Conservation (phyloP, 176 grass and related monocot species). For the Dendrocalamus sinicus region DNA sequence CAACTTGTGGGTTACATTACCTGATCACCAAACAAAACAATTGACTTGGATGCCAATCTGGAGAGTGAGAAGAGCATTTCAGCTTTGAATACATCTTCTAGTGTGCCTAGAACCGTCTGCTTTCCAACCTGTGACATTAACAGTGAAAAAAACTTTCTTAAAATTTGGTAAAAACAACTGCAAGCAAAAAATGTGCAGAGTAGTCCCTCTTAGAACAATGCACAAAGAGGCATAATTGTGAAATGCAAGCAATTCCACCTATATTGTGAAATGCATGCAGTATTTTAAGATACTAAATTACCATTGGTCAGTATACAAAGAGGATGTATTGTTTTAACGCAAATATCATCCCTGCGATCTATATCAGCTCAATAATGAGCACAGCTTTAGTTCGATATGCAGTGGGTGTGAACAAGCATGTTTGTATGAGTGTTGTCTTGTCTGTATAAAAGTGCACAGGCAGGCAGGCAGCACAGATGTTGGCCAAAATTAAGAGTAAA, state of each 20-base stretch:
- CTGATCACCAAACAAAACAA: constrained; percentile 63
- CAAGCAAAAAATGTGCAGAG: constrained; percentile 27
- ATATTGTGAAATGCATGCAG: neutral
- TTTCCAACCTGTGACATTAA: constrained; percentile 66
- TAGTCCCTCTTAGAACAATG: neutral
- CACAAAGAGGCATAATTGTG: neutral
- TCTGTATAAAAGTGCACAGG: neutral
- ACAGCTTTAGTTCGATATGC: constrained; percentile 10
- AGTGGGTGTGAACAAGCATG: neutral
- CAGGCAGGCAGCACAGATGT: neutral
- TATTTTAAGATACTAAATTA: neutral
- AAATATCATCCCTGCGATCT: constrained; percentile 8
- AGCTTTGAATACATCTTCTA: constrained; percentile 69
- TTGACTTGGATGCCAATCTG: constrained; percentile 68
- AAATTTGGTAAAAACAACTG: neutral
- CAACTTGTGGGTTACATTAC: constrained; percentile 31
- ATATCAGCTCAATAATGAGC: neutral
- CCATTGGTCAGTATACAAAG: neutral
- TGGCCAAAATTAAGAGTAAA: constrained; percentile 17
- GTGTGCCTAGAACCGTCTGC: constrained; percentile 48
- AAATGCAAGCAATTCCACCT: neutral
- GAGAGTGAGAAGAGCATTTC: constrained; percentile 70
- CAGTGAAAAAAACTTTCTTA: neutral
- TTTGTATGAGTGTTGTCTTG: neutral
- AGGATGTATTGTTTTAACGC: neutral